A percentile compares a stretch with the other conserved stretches of the same genome.
phyloP scores from a whole-genome alignment of 1,284 basidiomycete species.

The Ganoderma meredithae region DNA sequence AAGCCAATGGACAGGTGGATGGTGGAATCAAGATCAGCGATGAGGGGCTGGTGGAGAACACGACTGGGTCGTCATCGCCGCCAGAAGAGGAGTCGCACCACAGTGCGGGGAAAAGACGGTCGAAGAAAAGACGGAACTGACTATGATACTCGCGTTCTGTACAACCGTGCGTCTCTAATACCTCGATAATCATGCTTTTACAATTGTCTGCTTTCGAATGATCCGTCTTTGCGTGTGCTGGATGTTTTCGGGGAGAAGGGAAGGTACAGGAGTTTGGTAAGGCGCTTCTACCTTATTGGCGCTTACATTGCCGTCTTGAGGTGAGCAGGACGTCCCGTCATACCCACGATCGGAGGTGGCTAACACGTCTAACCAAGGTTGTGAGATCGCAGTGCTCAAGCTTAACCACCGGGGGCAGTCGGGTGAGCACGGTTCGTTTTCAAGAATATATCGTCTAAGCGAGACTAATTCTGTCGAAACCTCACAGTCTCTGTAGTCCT shows the following conservation, averaged over 20 bases:
- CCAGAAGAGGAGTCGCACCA: conserved; percentile 7
- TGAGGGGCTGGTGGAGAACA: neutral
- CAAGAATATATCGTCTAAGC: neutral
- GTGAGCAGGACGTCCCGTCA: neutral
- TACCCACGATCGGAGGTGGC: neutral
- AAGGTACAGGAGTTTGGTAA: neutral
- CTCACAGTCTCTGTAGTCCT: neutral
- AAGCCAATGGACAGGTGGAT: conserved; percentile 15
- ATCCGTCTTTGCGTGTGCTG: neutral
- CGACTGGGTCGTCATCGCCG: neutral
- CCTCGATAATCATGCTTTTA: neutral
- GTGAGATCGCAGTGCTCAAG: neutral
- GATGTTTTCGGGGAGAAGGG: neutral
- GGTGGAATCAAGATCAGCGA: neutral
- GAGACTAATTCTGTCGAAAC: neutral
- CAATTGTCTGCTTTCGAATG: neutral
- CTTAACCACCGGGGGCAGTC: neutral
- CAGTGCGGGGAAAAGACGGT: conserved; percentile 20
- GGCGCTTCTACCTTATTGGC: neutral
- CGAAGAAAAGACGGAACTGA: conserved; percentile 29
- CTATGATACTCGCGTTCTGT: conserved; percentile 10
- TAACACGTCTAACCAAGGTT: neutral
- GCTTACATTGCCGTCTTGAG: neutral
- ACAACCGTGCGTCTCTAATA: conserved; percentile 8
- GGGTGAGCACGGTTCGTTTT: neutral